phyloP scores from a whole-genome alignment of 2,329 filamentous ascomycete genomes.

The Penicillium palitans region DNA sequence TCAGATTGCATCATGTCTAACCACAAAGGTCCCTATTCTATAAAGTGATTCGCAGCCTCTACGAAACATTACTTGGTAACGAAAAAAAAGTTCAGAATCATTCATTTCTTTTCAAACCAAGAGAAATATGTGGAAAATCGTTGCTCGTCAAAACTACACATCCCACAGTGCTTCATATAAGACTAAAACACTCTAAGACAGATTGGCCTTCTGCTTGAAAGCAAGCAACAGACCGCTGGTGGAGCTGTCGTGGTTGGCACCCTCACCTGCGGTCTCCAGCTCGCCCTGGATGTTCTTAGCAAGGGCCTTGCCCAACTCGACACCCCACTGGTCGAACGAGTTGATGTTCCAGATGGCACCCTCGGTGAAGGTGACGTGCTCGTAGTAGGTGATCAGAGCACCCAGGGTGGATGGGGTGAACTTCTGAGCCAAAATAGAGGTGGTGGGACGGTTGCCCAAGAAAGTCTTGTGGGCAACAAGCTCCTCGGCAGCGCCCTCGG shows the following conservation, averaged over 20 bases:
- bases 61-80: background rate
- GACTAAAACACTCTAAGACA: constrained; percentile 32
- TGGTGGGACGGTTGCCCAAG: constrained; percentile 95
- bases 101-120: constrained; percentile 12
- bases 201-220: constrained; percentile 76
- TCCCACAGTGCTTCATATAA: constrained; percentile 9
- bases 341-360: constrained; percentile 99
- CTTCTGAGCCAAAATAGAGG: constrained; percentile 86
- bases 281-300: constrained; percentile 89
- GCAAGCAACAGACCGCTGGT: constrained; percentile 87
- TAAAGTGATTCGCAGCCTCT: background rate
- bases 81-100: background rate
- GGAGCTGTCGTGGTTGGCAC: constrained; percentile 75
- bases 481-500: constrained; percentile 49
- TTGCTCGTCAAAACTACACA: constrained; percentile 27
- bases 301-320: constrained; percentile 93
- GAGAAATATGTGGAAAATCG: constrained; percentile 17
- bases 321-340: constrained; percentile 99
- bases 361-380: constrained; percentile 97
- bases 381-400: constrained; percentile 96
- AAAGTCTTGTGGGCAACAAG: constrained; percentile 98
- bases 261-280: constrained; percentile 72
- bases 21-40: background rate
- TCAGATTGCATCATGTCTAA: background rate
- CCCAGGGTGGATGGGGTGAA: constrained; percentile 94